These are phyloP conservation scores for Rhodotorula graminis DNA, from an alignment of 768 basidiomycete species.

Conservation along the genomic window DNA sequence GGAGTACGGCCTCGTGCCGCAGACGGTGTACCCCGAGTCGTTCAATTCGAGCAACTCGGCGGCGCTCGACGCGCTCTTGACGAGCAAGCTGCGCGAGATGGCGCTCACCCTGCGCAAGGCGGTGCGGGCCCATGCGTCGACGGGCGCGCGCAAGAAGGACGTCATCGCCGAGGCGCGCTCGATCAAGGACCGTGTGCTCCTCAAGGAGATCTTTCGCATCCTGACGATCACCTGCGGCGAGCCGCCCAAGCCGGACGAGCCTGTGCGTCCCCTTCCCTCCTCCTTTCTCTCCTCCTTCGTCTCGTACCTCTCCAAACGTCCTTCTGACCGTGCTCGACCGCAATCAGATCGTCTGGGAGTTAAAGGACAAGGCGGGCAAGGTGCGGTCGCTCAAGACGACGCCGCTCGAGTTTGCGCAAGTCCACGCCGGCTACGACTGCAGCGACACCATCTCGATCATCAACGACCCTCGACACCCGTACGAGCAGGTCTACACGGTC, in stretches of 20 bases:
- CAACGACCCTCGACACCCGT: constrained; percentile 85
- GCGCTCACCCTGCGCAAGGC: constrained; percentile 66
- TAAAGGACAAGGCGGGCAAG: constrained; percentile 68
- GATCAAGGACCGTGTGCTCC: constrained; percentile 79
- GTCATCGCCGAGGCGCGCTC: constrained; percentile 53
- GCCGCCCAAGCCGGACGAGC: constrained; percentile 65
- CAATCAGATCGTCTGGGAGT: constrained; percentile 74
- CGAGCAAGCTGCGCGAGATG: constrained; percentile 87
- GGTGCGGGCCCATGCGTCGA: constrained; percentile 44
- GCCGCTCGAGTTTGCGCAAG: constrained; percentile 70
- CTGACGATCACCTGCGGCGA: constrained; percentile 64
- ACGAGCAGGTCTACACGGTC: constrained; percentile 75
- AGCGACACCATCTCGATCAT: constrained; percentile 74
- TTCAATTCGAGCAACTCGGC: constrained; percentile 69
- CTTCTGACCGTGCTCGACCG: not conserved
- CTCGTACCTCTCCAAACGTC: too few relatives aligned
- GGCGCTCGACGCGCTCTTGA: constrained; percentile 71
- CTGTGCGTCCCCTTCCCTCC: not conserved
- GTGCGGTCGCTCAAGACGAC: constrained; percentile 60
- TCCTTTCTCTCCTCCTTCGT: too few relatives aligned
- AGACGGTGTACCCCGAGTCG: constrained; percentile 54
- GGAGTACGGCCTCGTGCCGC: constrained; percentile 46
- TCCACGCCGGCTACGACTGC: constrained; percentile 49
- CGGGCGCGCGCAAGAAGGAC: constrained; percentile 43
- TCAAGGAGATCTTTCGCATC: constrained; percentile 77